Percentiles rank a stretch among this genome's conserved stretches.
phyloP scores from a whole-genome alignment of 2,329 filamentous ascomycete species.

The Epichloe scottii region DNA sequence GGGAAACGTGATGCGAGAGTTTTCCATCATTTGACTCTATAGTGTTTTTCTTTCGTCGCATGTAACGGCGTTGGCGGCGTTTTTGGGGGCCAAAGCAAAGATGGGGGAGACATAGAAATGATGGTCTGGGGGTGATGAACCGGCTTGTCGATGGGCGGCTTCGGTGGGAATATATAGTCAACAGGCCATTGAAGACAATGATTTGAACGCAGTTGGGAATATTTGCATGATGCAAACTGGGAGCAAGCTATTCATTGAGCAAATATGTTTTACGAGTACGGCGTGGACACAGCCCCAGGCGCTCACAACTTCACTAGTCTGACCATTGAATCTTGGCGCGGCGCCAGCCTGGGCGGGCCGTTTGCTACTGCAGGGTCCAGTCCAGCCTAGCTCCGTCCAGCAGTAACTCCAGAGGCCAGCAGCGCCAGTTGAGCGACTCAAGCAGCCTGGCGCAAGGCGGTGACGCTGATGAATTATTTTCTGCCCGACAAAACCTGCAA shows the following conservation, averaged over 20 bases:
- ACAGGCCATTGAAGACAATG: neutral
- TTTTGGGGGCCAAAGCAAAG: neutral
- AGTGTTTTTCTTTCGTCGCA: slow-evolving; percentile 9
- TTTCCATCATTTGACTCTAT: neutral
- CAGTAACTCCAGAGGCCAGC: neutral
- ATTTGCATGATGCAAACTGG: no score
- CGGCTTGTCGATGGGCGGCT: neutral
- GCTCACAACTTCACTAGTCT: no score
- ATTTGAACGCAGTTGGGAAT: no score
- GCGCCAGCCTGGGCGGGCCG: neutral
- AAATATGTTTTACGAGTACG: no score
- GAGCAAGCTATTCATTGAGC: no score
- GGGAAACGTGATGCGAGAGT: neutral
- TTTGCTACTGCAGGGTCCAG: neutral
- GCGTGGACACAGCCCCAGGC: no score
- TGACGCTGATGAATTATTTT: slow-evolving; percentile 18
- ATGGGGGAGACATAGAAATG: neutral
- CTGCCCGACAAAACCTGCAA: slow-evolving; percentile 17
- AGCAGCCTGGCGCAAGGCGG: slow-evolving; percentile 11
- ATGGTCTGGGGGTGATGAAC: neutral
- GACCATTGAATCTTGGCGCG: no score
- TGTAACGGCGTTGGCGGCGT: slow-evolving; percentile 17
- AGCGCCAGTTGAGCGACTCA: neutral
- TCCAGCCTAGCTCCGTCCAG: neutral
- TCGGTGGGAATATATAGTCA: neutral